Evolutionary conservation across 2,329 filamentous ascomycete species (phyloP).

Genomic region (Cercospora citrullina): DNA sequence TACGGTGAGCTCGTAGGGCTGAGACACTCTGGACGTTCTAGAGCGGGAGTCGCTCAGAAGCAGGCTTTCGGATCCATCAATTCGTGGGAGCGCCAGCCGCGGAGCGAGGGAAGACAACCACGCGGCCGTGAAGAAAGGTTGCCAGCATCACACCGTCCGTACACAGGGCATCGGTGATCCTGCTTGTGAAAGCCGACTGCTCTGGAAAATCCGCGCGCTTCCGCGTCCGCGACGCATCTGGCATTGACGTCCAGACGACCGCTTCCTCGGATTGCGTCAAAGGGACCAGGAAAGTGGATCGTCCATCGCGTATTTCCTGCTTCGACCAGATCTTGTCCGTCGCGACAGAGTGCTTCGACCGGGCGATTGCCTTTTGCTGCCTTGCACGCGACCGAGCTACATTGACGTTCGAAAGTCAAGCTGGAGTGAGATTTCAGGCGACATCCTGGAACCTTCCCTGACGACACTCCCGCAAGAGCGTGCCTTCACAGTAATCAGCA

Average conservation of each 20-base stretch:
- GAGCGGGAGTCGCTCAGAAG: conserved; percentile 4
- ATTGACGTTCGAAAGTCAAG: background rate
- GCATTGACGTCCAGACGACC: background rate
- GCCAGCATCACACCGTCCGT: background rate
- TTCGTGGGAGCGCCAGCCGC: background rate
- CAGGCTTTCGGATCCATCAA: conserved; percentile 2
- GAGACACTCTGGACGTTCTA: conserved; percentile 8
- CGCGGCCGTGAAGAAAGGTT: background rate
- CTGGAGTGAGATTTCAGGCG: background rate
- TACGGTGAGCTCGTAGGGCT: conserved; percentile 2
- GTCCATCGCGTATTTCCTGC: background rate
- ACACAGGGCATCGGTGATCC: conserved; percentile 6
- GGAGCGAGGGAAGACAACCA: conserved; percentile 4
- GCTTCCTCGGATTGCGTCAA: conserved; percentile 1
- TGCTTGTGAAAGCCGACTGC: conserved; percentile 3
- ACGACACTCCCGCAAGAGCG: background rate
- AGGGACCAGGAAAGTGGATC: background rate
- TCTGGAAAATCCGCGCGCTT: background rate
- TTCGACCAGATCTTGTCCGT: background rate
- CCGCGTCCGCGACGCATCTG: conserved; percentile 5
- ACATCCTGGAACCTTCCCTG: background rate
- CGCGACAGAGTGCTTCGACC: background rate
- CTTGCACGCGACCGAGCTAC: conserved; percentile 4
- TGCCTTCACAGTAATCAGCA: background rate
- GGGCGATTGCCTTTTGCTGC: background rate